Percentiles rank a stretch among this genome's conserved stretches.
phyloP scores from a whole-genome alignment of 108 stramenopile genomes.

The Hondaea fermentalgiana region DNA sequence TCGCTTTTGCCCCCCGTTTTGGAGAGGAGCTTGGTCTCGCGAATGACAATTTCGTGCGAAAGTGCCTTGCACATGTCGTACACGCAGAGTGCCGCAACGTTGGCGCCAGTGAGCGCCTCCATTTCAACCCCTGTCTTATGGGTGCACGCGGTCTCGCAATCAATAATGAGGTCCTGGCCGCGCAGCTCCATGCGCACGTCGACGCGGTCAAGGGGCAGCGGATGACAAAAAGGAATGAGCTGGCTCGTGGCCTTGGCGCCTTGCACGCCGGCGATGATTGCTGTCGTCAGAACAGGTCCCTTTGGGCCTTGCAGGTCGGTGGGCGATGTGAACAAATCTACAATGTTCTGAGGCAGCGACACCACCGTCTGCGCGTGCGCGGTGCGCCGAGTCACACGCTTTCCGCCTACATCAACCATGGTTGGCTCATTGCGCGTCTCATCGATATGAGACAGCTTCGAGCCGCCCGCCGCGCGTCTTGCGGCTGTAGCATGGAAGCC shows the following conservation, averaged over 20 bases:
- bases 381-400: background rate
- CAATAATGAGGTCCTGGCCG: background rate
- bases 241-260: slow-evolving; percentile 42
- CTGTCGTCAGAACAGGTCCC: slow-evolving; percentile 50
- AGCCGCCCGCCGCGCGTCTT: too few relatives aligned
- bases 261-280: slow-evolving; percentile 44
- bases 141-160: background rate
- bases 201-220: slow-evolving; percentile 41
- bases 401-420: slow-evolving; percentile 28
- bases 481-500: too few relatives aligned
- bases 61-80: slow-evolving; percentile 96
- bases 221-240: slow-evolving; percentile 52
- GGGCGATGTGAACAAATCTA: background rate
- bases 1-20: slow-evolving; percentile 77
- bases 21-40: slow-evolving; percentile 50
- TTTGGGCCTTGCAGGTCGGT: slow-evolving; percentile 35
- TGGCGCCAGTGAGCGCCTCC: slow-evolving; percentile 86
- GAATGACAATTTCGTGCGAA: slow-evolving; percentile 74
- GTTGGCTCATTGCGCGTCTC: background rate
- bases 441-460: slow-evolving; percentile 21
- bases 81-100: slow-evolving; percentile 78
- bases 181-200: slow-evolving; percentile 16
- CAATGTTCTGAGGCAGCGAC: background rate
- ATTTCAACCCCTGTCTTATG: slow-evolving; percentile 95
- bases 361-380: slow-evolving; percentile 18